Evolutionary conservation across 2,329 filamentous ascomycete genomes (phyloP).

Genomic region (Cercospora beticola): DNA sequence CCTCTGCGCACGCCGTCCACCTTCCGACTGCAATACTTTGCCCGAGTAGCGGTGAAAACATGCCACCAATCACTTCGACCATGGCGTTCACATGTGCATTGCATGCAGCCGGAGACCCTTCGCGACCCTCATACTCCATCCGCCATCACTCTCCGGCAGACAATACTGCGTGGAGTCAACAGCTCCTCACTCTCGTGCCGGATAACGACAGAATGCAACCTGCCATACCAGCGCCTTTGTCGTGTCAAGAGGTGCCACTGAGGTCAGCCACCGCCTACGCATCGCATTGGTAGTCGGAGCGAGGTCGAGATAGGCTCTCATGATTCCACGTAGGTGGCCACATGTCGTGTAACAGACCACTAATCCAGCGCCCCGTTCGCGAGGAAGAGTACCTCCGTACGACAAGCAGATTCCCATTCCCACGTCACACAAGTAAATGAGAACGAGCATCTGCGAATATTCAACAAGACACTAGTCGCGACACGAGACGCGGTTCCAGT

Average conservation of each 20-base stretch:
- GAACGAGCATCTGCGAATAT: not conserved
- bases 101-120: not conserved
- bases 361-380: not conserved
- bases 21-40: not conserved
- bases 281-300: slow-evolving; percentile 8
- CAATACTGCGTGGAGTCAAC: not conserved
- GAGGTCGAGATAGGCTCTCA: slow-evolving; percentile 13
- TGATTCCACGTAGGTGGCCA: slow-evolving; percentile 5
- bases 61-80: not conserved
- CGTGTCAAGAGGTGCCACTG: not conserved
- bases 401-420: not conserved
- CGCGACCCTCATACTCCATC: not conserved
- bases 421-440: not conserved
- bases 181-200: not conserved
- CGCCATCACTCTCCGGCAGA: not conserved
- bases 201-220: not conserved
- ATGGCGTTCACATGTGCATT: not conserved
- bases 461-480: not conserved
- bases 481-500: not conserved
- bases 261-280: not conserved
- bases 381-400: not conserved
- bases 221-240: not conserved
- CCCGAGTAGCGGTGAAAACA: not conserved
- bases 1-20: not conserved
- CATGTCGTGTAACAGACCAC: not conserved